Base-by-base conservation (phyloP, 2,329 filamentous ascomycete species). In the Fusarium chlamydosporum region DNA sequence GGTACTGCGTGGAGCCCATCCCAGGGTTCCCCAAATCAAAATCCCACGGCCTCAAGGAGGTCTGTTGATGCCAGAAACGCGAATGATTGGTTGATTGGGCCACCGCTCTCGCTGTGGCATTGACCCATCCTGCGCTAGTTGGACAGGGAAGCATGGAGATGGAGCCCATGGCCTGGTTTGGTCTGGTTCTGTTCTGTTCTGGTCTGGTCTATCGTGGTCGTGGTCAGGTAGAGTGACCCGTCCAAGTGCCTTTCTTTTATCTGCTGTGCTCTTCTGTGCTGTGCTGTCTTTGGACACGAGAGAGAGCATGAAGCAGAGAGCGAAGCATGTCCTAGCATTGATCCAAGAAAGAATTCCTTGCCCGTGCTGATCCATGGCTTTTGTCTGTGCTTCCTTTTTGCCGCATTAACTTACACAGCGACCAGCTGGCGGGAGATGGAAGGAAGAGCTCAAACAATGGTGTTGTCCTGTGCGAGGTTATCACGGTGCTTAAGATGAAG, bases 11-110 rank as follows among this genome's bases (percentile, higher is more conserved):
- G 72, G 73, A 70, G 73, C 62, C 70, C 68, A 72, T 65, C 70
- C 66, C 64, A 72, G 69, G 68, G 75, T 75, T 76, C 74, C 72
- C 75, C 74, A 74, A 74, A 71, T 73, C 73, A 71, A 59, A 67
- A 63, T 71, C 64, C 64, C 51, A 71, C 59, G 61, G 54, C 60
- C 67, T 56, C 61, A 63, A 56, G 68, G 70, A 75, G 70, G 74
- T 76, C 75, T 68, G 74, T 76, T 71, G 72, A 75, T 74, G 65
- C 66, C 60, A 68, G 58, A 69, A 65, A 68, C 51, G 60, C 31
- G 43, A 48, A 31, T 53, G 48, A 61, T 51, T 43, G 55, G 56
- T 38, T 71, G 67, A 78, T 78, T 78, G 76, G 76, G 76, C 56
- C 67, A 35, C 56, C 57, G 53, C 48, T 48, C 52, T 71, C 46